Base-by-base conservation (phyloP, 106 monocot species). In the Acorus gramineus region DNA sequence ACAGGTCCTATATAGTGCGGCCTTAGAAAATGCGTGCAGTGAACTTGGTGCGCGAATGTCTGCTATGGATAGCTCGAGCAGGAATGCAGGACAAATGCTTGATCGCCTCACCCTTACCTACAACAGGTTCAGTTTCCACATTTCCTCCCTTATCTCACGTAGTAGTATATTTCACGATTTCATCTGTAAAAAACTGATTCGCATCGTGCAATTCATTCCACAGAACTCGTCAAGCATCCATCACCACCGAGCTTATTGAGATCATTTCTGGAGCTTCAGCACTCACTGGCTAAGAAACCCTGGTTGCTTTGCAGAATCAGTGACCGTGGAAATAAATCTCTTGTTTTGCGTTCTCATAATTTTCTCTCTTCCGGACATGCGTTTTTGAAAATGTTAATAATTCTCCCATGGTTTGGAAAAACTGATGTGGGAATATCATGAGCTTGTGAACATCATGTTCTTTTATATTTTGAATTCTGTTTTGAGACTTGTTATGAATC, bases 211-310 rank as follows among this genome's bases (percentile, higher is more conserved):
- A 62, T 2, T 60, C 6, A 10, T 60, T 68, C 55, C 3, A 11
- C 14, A 95, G 94, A 82, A 95, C 94, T n/a, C 89, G 94, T 52
- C 94, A 95, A 86, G 90, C 94, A 57, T 89, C 94, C 3, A 86
- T 95, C 47, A 95, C 94, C 2, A 95, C 94, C 6, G 94, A 95
- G 79, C 82, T 95, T 28, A 84, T 66, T 48, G 94, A 95, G 84
- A 95, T 95, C 62, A 95, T 95, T 58, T 95, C 94, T 49, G 94
- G 94, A 76, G 94, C 94, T 8, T 84, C 94, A n/a, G 94, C 94
- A 11, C 94, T 95, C 57, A 76, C 77, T 49, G 90, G 90, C 43
- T 89, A 79, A 28, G 28, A 28, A 28, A 28, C 28, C 28, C 28
- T n/a, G n/a, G n/a, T n/a, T n/a, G n/a, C n/a, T 28, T 28, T 28